Evolutionary conservation across 306 rosid genomes (phyloP).

Genomic region (Alnus glutinosa): DNA sequence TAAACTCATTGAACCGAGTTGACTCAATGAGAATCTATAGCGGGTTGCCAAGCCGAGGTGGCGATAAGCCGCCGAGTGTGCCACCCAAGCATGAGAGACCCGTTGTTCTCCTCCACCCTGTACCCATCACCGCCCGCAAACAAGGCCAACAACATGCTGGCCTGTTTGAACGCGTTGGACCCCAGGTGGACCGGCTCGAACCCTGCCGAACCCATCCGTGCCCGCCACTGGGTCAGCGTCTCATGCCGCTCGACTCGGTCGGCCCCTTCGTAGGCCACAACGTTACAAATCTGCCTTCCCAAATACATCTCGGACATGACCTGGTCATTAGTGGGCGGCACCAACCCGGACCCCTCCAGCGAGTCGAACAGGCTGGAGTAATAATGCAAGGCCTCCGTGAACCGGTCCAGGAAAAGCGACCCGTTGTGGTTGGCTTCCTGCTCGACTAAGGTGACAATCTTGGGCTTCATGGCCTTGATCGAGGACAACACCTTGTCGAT

Average conservation of each 20-base stretch:
- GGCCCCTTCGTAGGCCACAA: conserved; percentile 72
- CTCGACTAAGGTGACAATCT: conserved; percentile 66
- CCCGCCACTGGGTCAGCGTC: conserved; percentile 64
- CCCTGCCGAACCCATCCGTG: conserved; percentile 57
- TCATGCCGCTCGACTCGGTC: conserved; percentile 88
- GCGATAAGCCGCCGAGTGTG: conserved; percentile 85
- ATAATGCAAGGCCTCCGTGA: conserved; percentile 75
- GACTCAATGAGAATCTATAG: conserved; percentile 36
- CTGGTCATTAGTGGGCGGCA: conserved; percentile 48
- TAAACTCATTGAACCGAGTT: conserved; percentile 26
- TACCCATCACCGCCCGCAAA: conserved; percentile 75
- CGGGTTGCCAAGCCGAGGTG: conserved; percentile 78
- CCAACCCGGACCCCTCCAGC: conserved; percentile 56
- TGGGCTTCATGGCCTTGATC: conserved; percentile 56
- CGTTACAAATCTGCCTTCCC: conserved; percentile 75
- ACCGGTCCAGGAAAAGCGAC: conserved; percentile 65
- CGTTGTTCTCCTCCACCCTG: conserved; percentile 72
- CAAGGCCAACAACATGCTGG: conserved; percentile 60
- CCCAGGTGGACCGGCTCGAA: conserved; percentile 77
- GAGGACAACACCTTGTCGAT: conserved; percentile 53
- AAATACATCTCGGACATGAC: conserved; percentile 73
- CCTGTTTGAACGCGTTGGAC: conserved; percentile 82
- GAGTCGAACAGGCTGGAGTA: conserved; percentile 82
- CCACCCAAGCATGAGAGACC: conserved; percentile 84
- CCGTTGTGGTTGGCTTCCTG: conserved; percentile 84